Conservation (phyloP, 306 rosid genomes). For the Quercus bicolor region DNA sequence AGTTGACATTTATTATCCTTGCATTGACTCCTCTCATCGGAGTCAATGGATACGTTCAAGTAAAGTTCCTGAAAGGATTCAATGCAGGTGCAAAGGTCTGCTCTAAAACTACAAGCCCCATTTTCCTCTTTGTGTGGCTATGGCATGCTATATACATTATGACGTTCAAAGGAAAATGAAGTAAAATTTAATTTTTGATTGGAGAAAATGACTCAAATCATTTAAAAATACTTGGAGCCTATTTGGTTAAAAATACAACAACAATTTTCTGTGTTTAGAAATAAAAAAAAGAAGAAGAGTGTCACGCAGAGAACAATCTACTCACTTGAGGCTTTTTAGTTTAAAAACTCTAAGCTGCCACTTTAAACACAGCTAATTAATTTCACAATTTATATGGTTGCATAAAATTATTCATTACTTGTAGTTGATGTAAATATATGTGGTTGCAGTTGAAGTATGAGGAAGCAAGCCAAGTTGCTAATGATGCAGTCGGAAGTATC, state of each 20-base stretch:
- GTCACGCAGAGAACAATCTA: background rate
- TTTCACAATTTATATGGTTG: too few relatives aligned
- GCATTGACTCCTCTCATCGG: constrained; percentile 38
- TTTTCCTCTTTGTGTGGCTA: background rate
- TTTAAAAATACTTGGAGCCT: background rate
- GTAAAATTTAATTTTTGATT: too few relatives aligned
- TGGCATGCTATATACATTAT: background rate
- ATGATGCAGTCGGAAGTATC: constrained; percentile 52
- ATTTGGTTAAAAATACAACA: background rate
- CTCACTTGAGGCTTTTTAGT: background rate
- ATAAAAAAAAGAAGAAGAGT: too few relatives aligned
- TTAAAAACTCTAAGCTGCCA: background rate
- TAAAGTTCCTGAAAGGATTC: constrained; percentile 42
- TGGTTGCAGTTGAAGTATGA: constrained; percentile 45
- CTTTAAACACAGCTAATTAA: background rate
- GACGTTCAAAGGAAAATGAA: background rate
- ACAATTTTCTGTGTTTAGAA: background rate
- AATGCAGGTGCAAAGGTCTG: constrained; percentile 52
- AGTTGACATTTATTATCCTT: constrained; percentile 39
- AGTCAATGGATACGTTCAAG: constrained; percentile 37
- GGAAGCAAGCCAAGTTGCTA: constrained; percentile 63
- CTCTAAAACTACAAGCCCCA: background rate
- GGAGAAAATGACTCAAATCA: background rate
- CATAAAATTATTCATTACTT: too few relatives aligned
- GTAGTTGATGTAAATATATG: background rate